Evolutionary conservation across 2,329 filamentous ascomycete genomes (phyloP).

Genomic region (Tolypocladium paradoxum): DNA sequence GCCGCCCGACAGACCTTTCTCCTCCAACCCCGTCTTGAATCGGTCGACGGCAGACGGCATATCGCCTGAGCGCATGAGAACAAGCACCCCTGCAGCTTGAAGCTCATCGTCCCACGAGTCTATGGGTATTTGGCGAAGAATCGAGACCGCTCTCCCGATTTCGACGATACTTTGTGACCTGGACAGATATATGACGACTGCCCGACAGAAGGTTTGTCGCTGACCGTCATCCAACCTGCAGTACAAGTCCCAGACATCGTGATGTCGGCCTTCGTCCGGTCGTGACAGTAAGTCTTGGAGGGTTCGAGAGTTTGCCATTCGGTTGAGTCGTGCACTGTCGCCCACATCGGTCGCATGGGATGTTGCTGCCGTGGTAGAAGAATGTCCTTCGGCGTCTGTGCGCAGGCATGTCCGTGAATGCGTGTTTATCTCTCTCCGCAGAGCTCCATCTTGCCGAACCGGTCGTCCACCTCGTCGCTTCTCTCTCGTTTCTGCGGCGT

Average conservation of each 20-base stretch:
- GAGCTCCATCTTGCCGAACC: neutral
- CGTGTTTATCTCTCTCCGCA: neutral
- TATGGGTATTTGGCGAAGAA: slow-evolving; percentile 28
- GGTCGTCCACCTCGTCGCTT: neutral
- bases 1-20: slow-evolving; percentile 22
- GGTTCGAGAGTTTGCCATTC: slow-evolving; percentile 1
- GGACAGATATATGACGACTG: slow-evolving; percentile 31
- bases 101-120: slow-evolving; percentile 28
- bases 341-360: neutral
- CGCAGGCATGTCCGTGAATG: neutral
- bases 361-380: neutral
- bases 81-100: slow-evolving; percentile 28
- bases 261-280: slow-evolving; percentile 18
- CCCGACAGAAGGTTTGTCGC: slow-evolving; percentile 15
- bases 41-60: slow-evolving; percentile 25
- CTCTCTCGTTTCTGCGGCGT: neutral
- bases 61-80: slow-evolving; percentile 30
- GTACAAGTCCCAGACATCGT: slow-evolving; percentile 34
- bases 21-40: slow-evolving; percentile 27
- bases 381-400: neutral
- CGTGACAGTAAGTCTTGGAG: slow-evolving; percentile 13
- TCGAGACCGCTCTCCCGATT: slow-evolving; percentile 30
- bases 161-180: slow-evolving; percentile 31
- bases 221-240: slow-evolving; percentile 21
- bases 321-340: neutral